A percentile compares a stretch with the other conserved stretches of the same genome.
Evolutionary conservation across 2,329 filamentous ascomycete species (phyloP).

Genomic region (Proliferodiscus dingleyae): DNA sequence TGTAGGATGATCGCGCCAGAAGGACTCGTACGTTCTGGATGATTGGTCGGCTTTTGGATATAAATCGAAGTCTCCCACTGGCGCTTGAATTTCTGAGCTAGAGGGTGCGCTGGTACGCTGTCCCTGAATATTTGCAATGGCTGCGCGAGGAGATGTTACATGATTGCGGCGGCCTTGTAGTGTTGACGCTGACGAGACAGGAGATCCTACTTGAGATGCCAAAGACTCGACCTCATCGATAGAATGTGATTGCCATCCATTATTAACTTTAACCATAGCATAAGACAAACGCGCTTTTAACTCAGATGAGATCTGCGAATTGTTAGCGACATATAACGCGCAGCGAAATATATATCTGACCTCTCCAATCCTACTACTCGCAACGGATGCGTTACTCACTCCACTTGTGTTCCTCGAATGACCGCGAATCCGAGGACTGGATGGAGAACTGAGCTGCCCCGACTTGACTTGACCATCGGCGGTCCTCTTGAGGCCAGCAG

Average conservation of each 20-base stretch:
- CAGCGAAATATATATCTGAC: conserved; percentile 40
- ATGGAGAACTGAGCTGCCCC: conserved; percentile 41
- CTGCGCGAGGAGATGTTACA: conserved; percentile 50
- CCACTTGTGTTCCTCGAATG: conserved; percentile 71
- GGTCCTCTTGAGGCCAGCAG: conserved; percentile 62
- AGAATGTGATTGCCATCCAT: conserved; percentile 77
- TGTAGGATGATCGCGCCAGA: conserved; percentile 40
- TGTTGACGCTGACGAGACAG: conserved; percentile 53
- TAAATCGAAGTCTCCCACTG: conserved; percentile 29
- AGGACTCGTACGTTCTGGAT: conserved; percentile 38
- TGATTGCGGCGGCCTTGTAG: conserved; percentile 47
- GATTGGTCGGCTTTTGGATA: conserved; percentile 30
- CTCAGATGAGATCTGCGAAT: conserved; percentile 44
- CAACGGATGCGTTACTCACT: conserved; percentile 54
- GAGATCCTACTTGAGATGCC: conserved; percentile 63
- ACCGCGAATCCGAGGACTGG: conserved; percentile 32
- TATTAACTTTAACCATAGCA: conserved; percentile 88
- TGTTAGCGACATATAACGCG: conserved; percentile 15
- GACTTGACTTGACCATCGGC: conserved; percentile 70
- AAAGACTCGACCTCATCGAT: conserved; percentile 74
- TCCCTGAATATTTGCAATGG: conserved; percentile 33
- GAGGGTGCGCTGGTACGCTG: conserved; percentile 14
- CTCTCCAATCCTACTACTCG: conserved; percentile 70
- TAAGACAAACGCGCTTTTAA: conserved; percentile 82
- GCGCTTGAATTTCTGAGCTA: conserved; percentile 11